These are phyloP conservation scores for Albizia julibrissin DNA, from an alignment of 306 rosid species.

Conservation along the genomic window DNA sequence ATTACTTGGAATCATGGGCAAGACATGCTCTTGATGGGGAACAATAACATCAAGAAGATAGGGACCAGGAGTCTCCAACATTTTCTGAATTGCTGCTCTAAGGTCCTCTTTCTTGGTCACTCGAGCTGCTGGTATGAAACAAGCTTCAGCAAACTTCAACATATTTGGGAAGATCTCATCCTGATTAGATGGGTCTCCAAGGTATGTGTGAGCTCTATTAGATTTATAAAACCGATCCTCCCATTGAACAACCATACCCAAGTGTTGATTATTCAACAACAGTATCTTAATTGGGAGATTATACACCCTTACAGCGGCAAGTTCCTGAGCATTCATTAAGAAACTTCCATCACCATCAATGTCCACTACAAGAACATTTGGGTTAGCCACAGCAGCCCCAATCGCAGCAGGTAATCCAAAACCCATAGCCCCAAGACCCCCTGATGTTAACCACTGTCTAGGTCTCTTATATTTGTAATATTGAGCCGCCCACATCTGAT, in stretches of 20 bases:
- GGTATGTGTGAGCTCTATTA: slow-evolving; percentile 78
- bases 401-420: slow-evolving; percentile 92
- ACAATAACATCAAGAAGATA: slow-evolving; percentile 84
- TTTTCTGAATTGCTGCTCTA: slow-evolving; percentile 78
- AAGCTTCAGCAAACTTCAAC: slow-evolving; percentile 80
- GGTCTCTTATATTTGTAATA: slow-evolving; percentile 71
- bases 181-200: slow-evolving; percentile 72
- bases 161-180: slow-evolving; percentile 67
- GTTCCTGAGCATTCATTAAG: slow-evolving; percentile 83
- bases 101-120: slow-evolving; percentile 66
- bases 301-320: slow-evolving; percentile 76
- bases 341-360: slow-evolving; percentile 95
- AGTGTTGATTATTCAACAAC: slow-evolving; percentile 82
- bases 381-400: slow-evolving; percentile 85
- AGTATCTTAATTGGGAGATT: slow-evolving; percentile 81
- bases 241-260: slow-evolving; percentile 96
- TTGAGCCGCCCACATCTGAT: slow-evolving; percentile 94
- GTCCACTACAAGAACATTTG: slow-evolving; percentile 60
- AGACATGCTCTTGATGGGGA: slow-evolving; percentile 91
- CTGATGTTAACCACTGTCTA: slow-evolving; percentile 77
- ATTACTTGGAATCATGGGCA: slow-evolving; percentile 92
- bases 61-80: slow-evolving; percentile 89
- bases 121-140: slow-evolving; percentile 74
- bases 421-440: slow-evolving; percentile 95
- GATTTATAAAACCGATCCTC: slow-evolving; percentile 92